Evolutionary conservation across 192 early-diverging fungal species (phyloP).

Genomic region (Rhizophagus prolifer): DNA sequence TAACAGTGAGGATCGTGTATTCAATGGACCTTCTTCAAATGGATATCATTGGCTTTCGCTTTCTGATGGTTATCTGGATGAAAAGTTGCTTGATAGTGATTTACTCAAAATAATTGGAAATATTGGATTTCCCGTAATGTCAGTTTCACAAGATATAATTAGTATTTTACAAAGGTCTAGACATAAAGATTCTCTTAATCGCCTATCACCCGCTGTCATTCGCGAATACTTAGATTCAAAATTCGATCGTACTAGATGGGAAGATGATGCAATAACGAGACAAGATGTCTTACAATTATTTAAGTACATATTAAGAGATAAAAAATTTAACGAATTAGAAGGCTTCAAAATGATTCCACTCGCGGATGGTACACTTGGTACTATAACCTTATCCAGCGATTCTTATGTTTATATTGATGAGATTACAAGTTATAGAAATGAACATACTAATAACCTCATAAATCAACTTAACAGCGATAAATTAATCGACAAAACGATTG

Average conservation of each 20-base stretch:
- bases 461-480: too few relatives aligned
- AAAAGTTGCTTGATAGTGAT: too few relatives aligned
- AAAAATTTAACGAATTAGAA: not conserved
- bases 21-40: not conserved
- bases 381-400: too few relatives aligned
- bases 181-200: not conserved
- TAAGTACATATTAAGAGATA: not conserved
- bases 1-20: not conserved
- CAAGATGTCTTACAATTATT: not conserved
- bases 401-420: too few relatives aligned
- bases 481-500: conserved; percentile 15
- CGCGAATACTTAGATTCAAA: not conserved
- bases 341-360: too few relatives aligned
- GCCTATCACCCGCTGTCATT: not conserved
- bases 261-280: not conserved
- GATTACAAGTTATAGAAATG: too few relatives aligned
- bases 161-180: not conserved
- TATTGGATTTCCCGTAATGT: conserved; percentile 3
- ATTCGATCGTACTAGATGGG: not conserved
- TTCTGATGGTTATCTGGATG: not conserved
- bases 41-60: conserved; percentile 7
- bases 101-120: not conserved
- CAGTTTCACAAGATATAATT: too few relatives aligned
- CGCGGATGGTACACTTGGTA: too few relatives aligned
- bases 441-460: too few relatives aligned